phyloP scores from a whole-genome alignment of 169 alveolate genomes.

The Perkinsus olseni region DNA sequence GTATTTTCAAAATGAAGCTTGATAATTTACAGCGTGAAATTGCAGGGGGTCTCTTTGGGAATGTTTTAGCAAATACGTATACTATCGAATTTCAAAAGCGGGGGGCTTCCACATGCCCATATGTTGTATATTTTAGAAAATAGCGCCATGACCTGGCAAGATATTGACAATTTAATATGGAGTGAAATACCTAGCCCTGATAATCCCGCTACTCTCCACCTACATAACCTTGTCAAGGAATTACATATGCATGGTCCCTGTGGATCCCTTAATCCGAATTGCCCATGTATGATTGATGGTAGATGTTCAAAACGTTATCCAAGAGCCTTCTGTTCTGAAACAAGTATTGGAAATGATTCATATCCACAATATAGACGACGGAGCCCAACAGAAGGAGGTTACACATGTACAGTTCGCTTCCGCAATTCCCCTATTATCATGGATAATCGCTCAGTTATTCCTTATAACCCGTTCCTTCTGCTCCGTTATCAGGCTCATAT shows the following conservation, averaged over 20 bases:
- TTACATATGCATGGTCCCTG: not conserved
- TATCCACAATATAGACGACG: too few species aligned
- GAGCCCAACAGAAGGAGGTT: too few species aligned
- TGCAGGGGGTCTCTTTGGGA: not conserved
- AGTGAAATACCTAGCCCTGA: not conserved
- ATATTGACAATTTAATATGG: not conserved
- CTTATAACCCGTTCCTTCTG: not conserved
- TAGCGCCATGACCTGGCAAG: not conserved
- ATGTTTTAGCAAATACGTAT: not conserved
- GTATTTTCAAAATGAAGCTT: not conserved
- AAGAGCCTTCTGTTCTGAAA: too few species aligned
- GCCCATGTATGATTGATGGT: too few species aligned
- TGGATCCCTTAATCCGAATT: too few species aligned
- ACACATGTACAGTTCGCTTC: too few species aligned
- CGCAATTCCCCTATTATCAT: too few species aligned
- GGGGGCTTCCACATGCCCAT: not conserved
- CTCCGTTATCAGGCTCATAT: not conserved
- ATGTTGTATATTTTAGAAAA: not conserved
- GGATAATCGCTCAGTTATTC: not conserved
- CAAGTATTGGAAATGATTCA: too few species aligned
- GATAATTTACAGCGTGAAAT: not conserved
- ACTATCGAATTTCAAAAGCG: not conserved
- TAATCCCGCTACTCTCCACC: not conserved
- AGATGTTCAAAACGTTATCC: too few species aligned
- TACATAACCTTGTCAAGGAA: not conserved